Evolutionary conservation across 225 moss, liverwort and hornwort species (phyloP).

Genomic region (Bryoerythrophyllum caledonicum): DNA sequence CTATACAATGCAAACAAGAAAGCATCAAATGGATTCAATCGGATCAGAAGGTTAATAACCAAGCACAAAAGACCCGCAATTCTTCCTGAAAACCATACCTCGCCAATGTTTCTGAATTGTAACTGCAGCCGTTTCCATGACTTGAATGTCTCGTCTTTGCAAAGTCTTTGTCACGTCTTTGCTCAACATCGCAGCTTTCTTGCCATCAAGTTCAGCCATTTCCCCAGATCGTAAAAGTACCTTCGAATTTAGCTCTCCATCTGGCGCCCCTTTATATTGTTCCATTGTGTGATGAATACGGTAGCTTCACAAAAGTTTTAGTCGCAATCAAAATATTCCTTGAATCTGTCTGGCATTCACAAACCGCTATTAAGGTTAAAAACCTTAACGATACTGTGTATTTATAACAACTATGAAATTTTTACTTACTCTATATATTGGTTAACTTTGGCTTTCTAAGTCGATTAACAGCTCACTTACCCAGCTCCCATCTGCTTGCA

Average conservation of each 20-base stretch:
- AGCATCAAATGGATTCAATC: background rate
- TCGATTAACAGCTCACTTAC: conserved; percentile 46
- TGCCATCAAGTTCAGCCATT: conserved; percentile 71
- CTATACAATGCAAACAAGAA: background rate
- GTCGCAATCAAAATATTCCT: conserved; percentile 79
- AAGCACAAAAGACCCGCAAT: background rate
- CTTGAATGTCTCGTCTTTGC: conserved; percentile 59
- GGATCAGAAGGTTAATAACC: background rate
- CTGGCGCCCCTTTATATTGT: conserved; percentile 65
- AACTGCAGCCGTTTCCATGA: conserved; percentile 60
- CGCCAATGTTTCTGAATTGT: conserved; percentile 78
- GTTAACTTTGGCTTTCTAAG: background rate
- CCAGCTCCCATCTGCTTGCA: conserved; percentile 85
- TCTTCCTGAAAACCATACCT: conserved; percentile 38
- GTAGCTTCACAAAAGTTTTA: conserved; percentile 66
- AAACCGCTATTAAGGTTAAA: conserved; percentile 19
- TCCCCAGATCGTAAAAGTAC: conserved; percentile 78
- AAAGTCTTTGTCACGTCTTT: conserved; percentile 49
- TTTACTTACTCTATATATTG: background rate
- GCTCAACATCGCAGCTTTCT: conserved; percentile 64
- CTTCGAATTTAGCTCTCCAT: conserved; percentile 63
- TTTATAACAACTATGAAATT: background rate
- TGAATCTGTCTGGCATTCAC: conserved; percentile 57
- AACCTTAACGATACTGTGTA: background rate
- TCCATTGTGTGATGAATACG: conserved; percentile 72